These are phyloP conservation scores for Coniochaeta ligniaria DNA, from an alignment of 2,329 filamentous ascomycete species.

Conservation along the genomic window DNA sequence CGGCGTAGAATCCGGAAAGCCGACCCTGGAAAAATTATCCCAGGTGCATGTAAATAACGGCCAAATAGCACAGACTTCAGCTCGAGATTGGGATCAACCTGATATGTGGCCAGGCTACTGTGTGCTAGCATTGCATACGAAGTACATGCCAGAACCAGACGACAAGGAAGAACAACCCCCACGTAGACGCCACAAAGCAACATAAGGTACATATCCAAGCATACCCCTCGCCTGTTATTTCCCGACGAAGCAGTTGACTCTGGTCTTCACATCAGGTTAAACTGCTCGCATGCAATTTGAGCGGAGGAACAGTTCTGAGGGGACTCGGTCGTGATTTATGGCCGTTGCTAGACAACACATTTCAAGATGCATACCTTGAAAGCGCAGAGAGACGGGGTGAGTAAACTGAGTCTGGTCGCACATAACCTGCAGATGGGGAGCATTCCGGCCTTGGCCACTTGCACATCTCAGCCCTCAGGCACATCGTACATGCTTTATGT, in stretches of 20 bases:
- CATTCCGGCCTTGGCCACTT: no score
- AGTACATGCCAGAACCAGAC: not conserved
- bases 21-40: not conserved
- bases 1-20: not conserved
- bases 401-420: no score
- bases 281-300: not conserved
- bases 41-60: not conserved
- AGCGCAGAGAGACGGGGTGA: no score
- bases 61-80: not conserved
- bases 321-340: not conserved
- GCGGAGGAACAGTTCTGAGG: not conserved
- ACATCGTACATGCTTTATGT: no score
- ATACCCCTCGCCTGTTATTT: not conserved
- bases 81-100: not conserved
- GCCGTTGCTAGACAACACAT: no score
- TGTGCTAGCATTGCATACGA: not conserved
- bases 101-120: not conserved
- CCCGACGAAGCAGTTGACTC: not conserved
- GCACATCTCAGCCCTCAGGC: no score
- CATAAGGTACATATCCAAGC: not conserved
- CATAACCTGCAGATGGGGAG: no score
- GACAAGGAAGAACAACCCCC: not conserved
- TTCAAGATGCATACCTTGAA: no score
- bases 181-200: not conserved
- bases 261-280: not conserved